These are phyloP conservation scores for Sarcomyxa edulis DNA, from an alignment of 768 basidiomycete species.

Conservation along the genomic window DNA sequence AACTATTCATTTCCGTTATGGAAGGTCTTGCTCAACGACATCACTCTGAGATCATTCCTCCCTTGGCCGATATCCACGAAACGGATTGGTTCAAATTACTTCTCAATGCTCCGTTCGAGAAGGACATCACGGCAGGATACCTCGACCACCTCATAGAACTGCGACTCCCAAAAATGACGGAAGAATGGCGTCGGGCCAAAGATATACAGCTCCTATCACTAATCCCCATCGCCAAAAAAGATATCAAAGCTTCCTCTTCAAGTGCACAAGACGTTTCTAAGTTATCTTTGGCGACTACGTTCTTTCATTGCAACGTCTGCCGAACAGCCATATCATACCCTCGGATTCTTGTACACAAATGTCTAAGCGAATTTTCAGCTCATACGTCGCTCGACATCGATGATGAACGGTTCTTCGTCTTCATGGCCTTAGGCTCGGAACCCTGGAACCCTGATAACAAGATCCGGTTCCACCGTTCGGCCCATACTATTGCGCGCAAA, in stretches of 20 bases:
- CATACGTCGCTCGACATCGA: not conserved
- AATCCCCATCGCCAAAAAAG: conserved; percentile 7
- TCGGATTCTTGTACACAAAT: conserved; percentile 26
- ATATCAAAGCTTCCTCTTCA: not conserved
- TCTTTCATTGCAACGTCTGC: conserved; percentile 4
- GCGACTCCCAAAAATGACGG: conserved; percentile 8
- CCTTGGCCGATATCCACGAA: conserved; percentile 12
- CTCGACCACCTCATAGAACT: conserved; percentile 11
- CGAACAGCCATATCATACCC: conserved; percentile 27
- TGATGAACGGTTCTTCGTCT: not conserved
- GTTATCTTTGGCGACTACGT: conserved; percentile 5
- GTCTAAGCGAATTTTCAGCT: conserved; percentile 5
- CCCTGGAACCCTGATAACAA: conserved; percentile 2
- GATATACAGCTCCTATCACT: conserved; percentile 9
- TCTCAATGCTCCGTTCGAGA: conserved; percentile 12
- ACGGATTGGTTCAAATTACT: conserved; percentile 10
- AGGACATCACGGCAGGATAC: conserved; percentile 8
- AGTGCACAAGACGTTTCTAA: not conserved
- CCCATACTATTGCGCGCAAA: not conserved
- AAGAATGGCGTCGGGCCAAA: conserved; percentile 11
- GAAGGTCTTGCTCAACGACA: conserved; percentile 7
- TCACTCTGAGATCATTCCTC: conserved; percentile 10
- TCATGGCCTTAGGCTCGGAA: not conserved
- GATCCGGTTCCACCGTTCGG: not conserved
- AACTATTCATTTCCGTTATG: conserved; percentile 9